Conservation (phyloP, 1,284 basidiomycete genomes). For the Tremellales sp. region DNA sequence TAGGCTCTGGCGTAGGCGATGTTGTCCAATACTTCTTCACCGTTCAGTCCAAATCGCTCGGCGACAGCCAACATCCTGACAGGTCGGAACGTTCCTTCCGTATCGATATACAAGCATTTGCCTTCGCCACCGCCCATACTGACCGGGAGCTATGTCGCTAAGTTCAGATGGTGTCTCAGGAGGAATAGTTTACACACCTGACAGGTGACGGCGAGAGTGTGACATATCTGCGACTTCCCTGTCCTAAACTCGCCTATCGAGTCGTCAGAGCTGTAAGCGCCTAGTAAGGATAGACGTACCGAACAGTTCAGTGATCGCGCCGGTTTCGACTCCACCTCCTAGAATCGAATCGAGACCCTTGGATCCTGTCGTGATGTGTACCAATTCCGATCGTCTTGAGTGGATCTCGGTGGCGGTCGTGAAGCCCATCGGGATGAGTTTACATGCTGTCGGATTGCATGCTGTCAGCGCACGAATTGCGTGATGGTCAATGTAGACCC, state of each 20-base stretch:
- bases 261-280: slow-evolving; percentile 3
- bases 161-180: background rate
- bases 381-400: slow-evolving; percentile 88
- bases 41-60: slow-evolving; percentile 90
- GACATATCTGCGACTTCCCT: slow-evolving; percentile 97
- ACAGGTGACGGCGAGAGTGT: slow-evolving; percentile 96
- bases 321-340: slow-evolving; percentile 98
- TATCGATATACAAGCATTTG: slow-evolving; percentile 98
- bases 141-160: slow-evolving; percentile 64
- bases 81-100: slow-evolving; percentile 97
- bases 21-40: slow-evolving; percentile 97
- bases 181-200: slow-evolving; percentile 53
- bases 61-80: slow-evolving; percentile 91
- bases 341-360: slow-evolving; percentile 93
- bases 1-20: slow-evolving; percentile 98
- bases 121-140: slow-evolving; percentile 99
- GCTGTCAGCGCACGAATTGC: background rate
- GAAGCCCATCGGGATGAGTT: slow-evolving; percentile 95
- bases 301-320: slow-evolving; percentile 96
- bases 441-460: slow-evolving; percentile 65
- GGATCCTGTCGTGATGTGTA: slow-evolving; percentile 95
- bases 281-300: slow-evolving; percentile 50
- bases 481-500: slow-evolving; percentile 32
- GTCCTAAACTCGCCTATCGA: slow-evolving; percentile 77
- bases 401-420: slow-evolving; percentile 98